phyloP scores from a whole-genome alignment of 73 alveolate species.

The Paramecium pentaurelia region DNA sequence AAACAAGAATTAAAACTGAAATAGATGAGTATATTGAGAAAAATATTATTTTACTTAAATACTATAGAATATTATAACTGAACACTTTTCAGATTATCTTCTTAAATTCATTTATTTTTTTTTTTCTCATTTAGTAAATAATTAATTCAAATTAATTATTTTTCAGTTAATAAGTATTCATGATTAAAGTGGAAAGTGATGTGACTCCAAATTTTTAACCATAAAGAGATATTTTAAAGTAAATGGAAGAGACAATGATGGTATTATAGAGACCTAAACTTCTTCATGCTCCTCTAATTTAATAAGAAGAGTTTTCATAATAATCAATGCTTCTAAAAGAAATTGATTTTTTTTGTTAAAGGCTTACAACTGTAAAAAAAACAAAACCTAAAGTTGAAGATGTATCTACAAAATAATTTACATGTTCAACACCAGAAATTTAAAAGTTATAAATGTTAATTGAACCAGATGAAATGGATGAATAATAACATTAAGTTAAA shows the following conservation, averaged over 20 bases:
- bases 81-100: background rate
- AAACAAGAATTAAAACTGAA: background rate
- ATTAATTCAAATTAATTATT: background rate
- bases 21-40: background rate
- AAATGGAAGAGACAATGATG: background rate
- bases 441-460: background rate
- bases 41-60: background rate
- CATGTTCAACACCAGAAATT: constrained; percentile 7
- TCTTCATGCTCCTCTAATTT: background rate
- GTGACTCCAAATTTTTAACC: background rate
- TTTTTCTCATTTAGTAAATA: background rate
- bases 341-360: constrained; percentile 40
- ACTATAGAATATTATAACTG: background rate
- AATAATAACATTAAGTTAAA: background rate
- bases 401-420: background rate
- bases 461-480: constrained; percentile 13
- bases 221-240: background rate
- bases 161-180: background rate
- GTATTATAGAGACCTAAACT: background rate
- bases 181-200: background rate
- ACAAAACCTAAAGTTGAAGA: constrained; percentile 2
- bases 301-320: background rate
- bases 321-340: background rate
- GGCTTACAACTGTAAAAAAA: background rate
- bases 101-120: background rate